These are phyloP conservation scores for Fagopyrum esculentum DNA, from an alignment of 148 eudicot genomes.

Conservation along the genomic window DNA sequence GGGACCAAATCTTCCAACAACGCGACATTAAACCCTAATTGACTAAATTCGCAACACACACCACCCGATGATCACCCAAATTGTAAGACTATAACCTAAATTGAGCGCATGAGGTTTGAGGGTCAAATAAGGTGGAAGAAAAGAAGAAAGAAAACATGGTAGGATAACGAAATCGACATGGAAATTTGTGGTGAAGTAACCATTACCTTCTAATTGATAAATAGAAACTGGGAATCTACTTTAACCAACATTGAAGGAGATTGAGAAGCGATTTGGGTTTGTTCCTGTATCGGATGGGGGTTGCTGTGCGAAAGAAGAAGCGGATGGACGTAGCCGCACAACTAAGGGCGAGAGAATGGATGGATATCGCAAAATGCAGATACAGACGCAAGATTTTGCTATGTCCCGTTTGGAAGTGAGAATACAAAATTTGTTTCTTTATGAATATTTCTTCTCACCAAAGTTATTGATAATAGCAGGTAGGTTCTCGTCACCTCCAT, in stretches of 20 bases:
- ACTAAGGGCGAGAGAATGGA: neutral
- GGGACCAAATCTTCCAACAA: neutral
- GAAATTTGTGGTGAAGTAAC: neutral
- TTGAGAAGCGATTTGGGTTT: neutral
- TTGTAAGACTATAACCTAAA: neutral
- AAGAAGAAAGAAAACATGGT: neutral
- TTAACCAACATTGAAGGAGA: neutral
- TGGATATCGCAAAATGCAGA: neutral
- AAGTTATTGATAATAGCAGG: neutral
- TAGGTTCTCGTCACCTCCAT: neutral
- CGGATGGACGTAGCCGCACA: neutral
- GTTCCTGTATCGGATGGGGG: neutral
- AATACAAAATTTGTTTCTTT: neutral
- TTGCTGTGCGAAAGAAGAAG: neutral
- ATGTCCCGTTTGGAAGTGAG: neutral
- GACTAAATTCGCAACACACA: neutral
- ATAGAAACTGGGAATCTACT: neutral
- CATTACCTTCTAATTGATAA: neutral
- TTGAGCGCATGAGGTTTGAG: neutral
- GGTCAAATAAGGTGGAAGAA: neutral
- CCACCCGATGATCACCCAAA: neutral
- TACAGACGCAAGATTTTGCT: slow-evolving; percentile 2
- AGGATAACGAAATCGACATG: neutral
- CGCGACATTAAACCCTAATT: slow-evolving; percentile 3
- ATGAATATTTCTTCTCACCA: neutral